Conservation (phyloP, 192 early-diverging fungal species). For the Coemansia sp. region DNA sequence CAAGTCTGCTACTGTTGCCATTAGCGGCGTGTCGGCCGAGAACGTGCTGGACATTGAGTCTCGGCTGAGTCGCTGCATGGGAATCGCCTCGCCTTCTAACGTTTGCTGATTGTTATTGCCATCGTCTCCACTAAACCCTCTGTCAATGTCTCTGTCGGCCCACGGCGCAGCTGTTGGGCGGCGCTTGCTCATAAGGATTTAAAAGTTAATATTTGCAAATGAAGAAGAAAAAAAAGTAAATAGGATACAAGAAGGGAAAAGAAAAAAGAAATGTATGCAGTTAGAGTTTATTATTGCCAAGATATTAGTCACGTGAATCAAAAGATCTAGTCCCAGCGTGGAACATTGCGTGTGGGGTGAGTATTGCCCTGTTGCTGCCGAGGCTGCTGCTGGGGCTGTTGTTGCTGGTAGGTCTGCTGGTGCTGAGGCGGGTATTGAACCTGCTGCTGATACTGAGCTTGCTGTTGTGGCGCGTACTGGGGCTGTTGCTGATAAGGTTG, state of each 20-base stretch:
- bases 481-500: not conserved
- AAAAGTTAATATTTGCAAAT: not conserved
- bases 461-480: slow-evolving; percentile 7
- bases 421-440: not conserved
- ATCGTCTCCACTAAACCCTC: slow-evolving; percentile 2
- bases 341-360: slow-evolving; percentile 21
- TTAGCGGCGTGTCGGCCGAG: slow-evolving; percentile 47
- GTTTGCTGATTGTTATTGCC: not conserved
- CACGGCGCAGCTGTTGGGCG: slow-evolving; percentile 15
- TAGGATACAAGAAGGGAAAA: not conserved
- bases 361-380: slow-evolving; percentile 1
- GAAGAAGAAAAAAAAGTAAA: not conserved
- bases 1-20: slow-evolving; percentile 33
- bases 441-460: not conserved
- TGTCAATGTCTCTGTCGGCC: slow-evolving; percentile 6
- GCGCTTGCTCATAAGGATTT: slow-evolving; percentile 36
- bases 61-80: slow-evolving; percentile 38
- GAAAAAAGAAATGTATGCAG: not conserved
- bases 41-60: slow-evolving; percentile 37
- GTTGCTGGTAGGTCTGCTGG: not conserved
- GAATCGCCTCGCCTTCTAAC: slow-evolving; percentile 24
- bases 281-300: not conserved
- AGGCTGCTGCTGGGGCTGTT: not conserved
- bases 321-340: slow-evolving; percentile 31
- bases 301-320: not conserved